Conservation (phyloP, 1,284 basidiomycete genomes). For the Ganoderma leucocontextum region DNA sequence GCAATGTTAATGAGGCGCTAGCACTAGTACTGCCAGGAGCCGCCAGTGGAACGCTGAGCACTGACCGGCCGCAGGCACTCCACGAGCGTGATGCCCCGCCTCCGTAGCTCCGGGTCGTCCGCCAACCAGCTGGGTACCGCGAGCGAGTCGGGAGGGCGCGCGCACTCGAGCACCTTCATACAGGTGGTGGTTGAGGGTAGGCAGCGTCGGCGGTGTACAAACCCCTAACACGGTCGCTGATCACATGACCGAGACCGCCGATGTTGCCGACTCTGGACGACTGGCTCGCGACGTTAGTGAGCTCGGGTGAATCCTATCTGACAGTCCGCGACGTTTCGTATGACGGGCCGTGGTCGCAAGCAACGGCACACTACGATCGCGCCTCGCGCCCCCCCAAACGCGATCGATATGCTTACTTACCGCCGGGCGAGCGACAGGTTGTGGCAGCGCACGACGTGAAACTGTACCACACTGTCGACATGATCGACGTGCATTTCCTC, state of each 20-base stretch:
- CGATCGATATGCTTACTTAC: neutral
- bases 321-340: too few relatives aligned
- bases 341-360: too few relatives aligned
- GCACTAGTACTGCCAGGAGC: neutral
- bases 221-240: neutral
- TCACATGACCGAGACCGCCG: neutral
- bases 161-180: conserved; percentile 1
- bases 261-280: neutral
- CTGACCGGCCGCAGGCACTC: conserved; percentile 1
- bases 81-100: conserved; percentile 1
- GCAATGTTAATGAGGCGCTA: too few relatives aligned
- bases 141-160: neutral
- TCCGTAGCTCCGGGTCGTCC: neutral
- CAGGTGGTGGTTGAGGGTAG: neutral
- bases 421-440: neutral
- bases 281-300: neutral
- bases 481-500: neutral
- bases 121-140: neutral
- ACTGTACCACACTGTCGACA: too few relatives aligned
- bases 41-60: neutral
- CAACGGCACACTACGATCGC: neutral
- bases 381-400: neutral
- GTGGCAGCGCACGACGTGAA: neutral
- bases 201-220: neutral
- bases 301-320: neutral